Base-by-base conservation (phyloP, 345 rosid species). In the Mercurialis annua region DNA sequence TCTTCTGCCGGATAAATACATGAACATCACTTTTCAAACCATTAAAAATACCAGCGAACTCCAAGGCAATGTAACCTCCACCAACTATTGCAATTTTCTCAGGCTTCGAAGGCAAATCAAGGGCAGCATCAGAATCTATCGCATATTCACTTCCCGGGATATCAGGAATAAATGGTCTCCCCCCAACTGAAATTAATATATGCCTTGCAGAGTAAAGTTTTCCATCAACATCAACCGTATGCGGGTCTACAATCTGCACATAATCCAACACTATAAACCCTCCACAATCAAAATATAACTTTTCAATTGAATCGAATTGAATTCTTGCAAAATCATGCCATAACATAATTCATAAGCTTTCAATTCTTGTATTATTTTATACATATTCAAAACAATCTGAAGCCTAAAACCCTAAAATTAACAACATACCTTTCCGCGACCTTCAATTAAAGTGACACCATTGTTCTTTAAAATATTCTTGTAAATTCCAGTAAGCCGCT, bases 351-450 rank as follows among this genome's bases (percentile, higher is more conserved):
- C 27, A 26, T 27, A 34, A n/a, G 8, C 44, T 40, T 40, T 8
- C 44, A 40, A 40, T 36, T 36, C 40, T 3, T 36, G 40, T 3
- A 36, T 36, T 36, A 36, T n/a, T n/a, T n/a, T n/a, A n/a, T n/a
- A n/a, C n/a, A n/a, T n/a, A n/a, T n/a, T n/a, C n/a, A n/a, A n/a
- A n/a, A n/a, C n/a, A n/a, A n/a, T n/a, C n/a, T n/a, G n/a, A n/a
- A n/a, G 16, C 21, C 24, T 57, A 47, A 3, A 43, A 46, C 17
- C 36, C 43, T 30, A n/a, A n/a, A n/a, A n/a, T n/a, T n/a, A n/a
- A n/a, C n/a, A n/a, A n/a, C n/a, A n/a, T 68, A 90, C 98, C 98
- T 89, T 93, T 64, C 98, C 98, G 51, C 97, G 97, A 31, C 98
- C 98, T 79, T 93, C 97, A 14, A 93, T 72, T 63, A 93, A 76